Conservation (phyloP, 164 flowering plant genomes). For the Tetrastigma voinierianum region DNA sequence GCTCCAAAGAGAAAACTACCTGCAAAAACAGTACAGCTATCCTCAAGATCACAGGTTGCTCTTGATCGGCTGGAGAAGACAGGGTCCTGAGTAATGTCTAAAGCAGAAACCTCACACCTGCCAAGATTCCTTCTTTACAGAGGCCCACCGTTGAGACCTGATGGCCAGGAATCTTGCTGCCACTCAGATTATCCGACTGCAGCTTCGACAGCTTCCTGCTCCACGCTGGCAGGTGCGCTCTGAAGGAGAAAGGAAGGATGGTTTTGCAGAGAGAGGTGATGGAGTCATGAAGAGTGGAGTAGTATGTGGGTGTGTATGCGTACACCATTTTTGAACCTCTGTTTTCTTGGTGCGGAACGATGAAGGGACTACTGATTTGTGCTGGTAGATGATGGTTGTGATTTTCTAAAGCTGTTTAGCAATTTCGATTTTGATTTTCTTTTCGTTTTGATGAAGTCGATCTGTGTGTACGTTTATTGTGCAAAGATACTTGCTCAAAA, state of each 20-base stretch:
- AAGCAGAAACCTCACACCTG: slow-evolving; percentile 70
- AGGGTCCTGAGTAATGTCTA: slow-evolving; percentile 71
- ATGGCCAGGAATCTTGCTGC: slow-evolving; percentile 96
- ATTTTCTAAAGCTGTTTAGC: background rate
- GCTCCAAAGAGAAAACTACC: slow-evolving; percentile 34
- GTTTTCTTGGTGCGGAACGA: slow-evolving; percentile 1
- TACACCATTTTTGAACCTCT: slow-evolving; percentile 39
- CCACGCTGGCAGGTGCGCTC: slow-evolving; percentile 58
- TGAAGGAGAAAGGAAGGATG: slow-evolving; percentile 78
- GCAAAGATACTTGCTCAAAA: background rate
- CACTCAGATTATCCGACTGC: slow-evolving; percentile 89
- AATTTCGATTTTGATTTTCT: background rate
- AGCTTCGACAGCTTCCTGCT: slow-evolving; percentile 66
- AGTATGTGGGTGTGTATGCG: slow-evolving; percentile 83
- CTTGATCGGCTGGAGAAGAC: slow-evolving; percentile 55
- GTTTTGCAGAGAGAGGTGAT: slow-evolving; percentile 82
- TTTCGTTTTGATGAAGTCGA: background rate
- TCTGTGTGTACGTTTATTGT: too few relatives aligned
- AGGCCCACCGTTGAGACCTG: slow-evolving; percentile 87
- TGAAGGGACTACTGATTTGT: background rate
- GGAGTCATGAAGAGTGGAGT: slow-evolving; percentile 81
- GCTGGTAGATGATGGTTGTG: background rate
- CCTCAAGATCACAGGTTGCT: slow-evolving; percentile 66
- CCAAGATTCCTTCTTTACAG: slow-evolving; percentile 73
- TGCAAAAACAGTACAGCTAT: slow-evolving; percentile 84